phyloP scores from a whole-genome alignment of 352 stramenopile genomes.

The Pythium aphanidermatum region DNA sequence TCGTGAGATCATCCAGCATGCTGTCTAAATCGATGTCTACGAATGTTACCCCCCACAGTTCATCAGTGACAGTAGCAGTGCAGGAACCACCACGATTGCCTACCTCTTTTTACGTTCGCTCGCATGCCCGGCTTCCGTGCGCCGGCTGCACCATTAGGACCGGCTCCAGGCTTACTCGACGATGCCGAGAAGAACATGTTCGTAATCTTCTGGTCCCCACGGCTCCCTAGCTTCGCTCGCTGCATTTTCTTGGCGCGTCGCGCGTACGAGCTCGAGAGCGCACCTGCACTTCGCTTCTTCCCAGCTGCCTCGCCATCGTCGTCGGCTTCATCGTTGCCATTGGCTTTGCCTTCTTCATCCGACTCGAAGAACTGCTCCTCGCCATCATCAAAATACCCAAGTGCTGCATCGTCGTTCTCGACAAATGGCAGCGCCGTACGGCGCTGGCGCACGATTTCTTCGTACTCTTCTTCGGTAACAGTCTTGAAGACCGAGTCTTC shows the following conservation, averaged over 20 bases:
- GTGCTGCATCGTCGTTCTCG: conserved; percentile 78
- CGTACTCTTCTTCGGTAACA: conserved; percentile 83
- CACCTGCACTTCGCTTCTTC: conserved; percentile 74
- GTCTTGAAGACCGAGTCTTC: conserved; percentile 81
- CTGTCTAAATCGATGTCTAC: conserved; percentile 82
- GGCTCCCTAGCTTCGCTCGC: conserved; percentile 63
- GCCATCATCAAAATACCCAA: conserved; percentile 86
- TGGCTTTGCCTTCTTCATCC: conserved; percentile 34
- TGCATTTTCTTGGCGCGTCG: conserved; percentile 80
- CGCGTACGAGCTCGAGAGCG: conserved; percentile 71
- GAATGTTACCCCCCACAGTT: neutral
- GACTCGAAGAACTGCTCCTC: conserved; percentile 89
- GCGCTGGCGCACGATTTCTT: conserved; percentile 74
- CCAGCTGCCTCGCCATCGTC: conserved; percentile 21
- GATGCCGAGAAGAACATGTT: conserved; percentile 84
- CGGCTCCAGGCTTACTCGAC: conserved; percentile 25
- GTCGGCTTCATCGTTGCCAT: conserved; percentile 31
- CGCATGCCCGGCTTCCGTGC: conserved; percentile 19
- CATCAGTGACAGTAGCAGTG: too few species aligned
- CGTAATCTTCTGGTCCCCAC: conserved; percentile 83
- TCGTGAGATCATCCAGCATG: conserved; percentile 81
- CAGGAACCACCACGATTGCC: neutral
- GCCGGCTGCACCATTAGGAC: conserved; percentile 2
- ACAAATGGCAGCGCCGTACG: conserved; percentile 76
- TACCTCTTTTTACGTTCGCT: conserved; percentile 39